A percentile compares a stretch with the other conserved stretches of the same genome.
Evolutionary conservation across 1,284 basidiomycete species (phyloP).

Genomic region (Pseudozyma hubeiensis): DNA sequence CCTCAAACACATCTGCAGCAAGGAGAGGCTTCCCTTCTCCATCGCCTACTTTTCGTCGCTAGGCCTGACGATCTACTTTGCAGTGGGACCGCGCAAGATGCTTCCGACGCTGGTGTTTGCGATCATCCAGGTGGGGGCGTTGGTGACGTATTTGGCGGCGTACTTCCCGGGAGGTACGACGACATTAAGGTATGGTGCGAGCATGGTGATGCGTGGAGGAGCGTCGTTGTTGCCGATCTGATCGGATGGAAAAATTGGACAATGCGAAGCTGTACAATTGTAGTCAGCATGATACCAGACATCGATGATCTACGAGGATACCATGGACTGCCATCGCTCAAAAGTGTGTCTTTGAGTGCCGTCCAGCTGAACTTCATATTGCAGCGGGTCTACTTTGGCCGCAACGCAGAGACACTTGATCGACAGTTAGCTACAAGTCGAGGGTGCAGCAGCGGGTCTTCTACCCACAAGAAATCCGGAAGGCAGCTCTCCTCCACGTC

Average conservation of each 20-base stretch:
- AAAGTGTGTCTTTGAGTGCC: too few species aligned
- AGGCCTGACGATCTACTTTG: slow-evolving; percentile 66
- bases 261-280: too few species aligned
- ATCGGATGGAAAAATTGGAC: neutral
- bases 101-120: slow-evolving; percentile 62
- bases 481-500: too few species aligned
- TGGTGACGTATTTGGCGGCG: slow-evolving; percentile 62
- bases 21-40: slow-evolving; percentile 74
- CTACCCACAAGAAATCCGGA: too few species aligned
- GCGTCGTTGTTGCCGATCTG: slow-evolving; percentile 61
- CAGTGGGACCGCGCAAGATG: slow-evolving; percentile 61
- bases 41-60: slow-evolving; percentile 69
- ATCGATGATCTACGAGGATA: neutral
- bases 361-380: too few species aligned
- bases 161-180: slow-evolving; percentile 67
- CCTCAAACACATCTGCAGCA: slow-evolving; percentile 62
- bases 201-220: slow-evolving; percentile 61
- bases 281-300: too few species aligned
- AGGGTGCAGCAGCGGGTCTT: too few species aligned
- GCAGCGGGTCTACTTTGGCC: too few species aligned
- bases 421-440: too few species aligned
- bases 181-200: slow-evolving; percentile 63
- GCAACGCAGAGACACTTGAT: too few species aligned
- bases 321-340: too few species aligned
- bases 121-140: slow-evolving; percentile 58